Conservation (phyloP, 73 alveolate genomes). For the Blepharisma stoltei region DNA sequence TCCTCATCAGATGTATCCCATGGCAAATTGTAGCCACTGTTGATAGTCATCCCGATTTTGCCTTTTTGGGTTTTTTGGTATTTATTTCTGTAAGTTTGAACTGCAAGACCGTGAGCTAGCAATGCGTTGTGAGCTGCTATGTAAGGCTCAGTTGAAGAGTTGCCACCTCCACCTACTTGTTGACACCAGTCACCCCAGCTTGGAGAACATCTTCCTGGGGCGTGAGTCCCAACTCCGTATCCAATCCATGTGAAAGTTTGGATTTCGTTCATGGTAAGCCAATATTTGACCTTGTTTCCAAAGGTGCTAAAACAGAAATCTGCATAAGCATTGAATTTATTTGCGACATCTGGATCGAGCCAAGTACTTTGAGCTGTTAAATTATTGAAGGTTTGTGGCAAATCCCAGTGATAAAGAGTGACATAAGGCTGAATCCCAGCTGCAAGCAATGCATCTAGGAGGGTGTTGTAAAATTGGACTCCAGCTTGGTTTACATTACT, state of each 20-base stretch:
- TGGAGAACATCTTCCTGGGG: conserved; percentile 55
- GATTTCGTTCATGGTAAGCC: conserved; percentile 53
- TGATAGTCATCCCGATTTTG: conserved; percentile 39
- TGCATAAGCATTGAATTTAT: conserved; percentile 40
- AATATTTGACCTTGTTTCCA: conserved; percentile 44
- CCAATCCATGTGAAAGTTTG: conserved; percentile 52
- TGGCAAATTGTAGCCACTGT: conserved; percentile 39
- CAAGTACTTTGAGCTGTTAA: not conserved
- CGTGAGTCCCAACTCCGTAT: conserved; percentile 44
- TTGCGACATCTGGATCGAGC: conserved; percentile 31
- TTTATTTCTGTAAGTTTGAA: conserved; percentile 44
- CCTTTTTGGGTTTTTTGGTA: conserved; percentile 43
- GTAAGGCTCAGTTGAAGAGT: conserved; percentile 49
- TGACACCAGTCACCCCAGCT: conserved; percentile 30
- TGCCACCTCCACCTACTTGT: conserved; percentile 51
- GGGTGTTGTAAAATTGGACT: conserved; percentile 33
- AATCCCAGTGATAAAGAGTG: conserved; percentile 52
- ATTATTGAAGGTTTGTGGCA: conserved; percentile 30
- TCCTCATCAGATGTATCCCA: conserved; percentile 39
- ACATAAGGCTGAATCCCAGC: conserved; percentile 59
- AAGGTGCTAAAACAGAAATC: conserved; percentile 44
- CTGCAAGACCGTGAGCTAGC: conserved; percentile 49
- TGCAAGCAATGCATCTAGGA: conserved; percentile 22
- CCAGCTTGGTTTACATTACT: conserved; percentile 34
- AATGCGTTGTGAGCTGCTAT: conserved; percentile 44